A percentile compares a stretch with the other conserved stretches of the same genome.
These are phyloP conservation scores for Saksenaea oblongispora DNA, from an alignment of 371 early-diverging fungal species.

Conservation along the genomic window DNA sequence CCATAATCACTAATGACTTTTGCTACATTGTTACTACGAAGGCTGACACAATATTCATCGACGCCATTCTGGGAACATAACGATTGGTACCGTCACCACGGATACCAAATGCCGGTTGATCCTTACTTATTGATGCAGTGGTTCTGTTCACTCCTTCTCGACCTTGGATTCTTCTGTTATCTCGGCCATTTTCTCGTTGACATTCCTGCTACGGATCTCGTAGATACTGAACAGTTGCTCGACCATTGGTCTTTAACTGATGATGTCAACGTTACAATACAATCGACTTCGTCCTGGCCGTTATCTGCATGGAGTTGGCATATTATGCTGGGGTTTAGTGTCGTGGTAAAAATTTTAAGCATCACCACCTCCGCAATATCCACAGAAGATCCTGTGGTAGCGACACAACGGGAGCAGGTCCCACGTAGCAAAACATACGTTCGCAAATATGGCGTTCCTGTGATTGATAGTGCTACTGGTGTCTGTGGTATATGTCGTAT, in stretches of 20 bases:
- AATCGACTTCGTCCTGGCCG: slow-evolving; percentile 14
- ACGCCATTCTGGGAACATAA: slow-evolving; percentile 44
- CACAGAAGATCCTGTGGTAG: slow-evolving; percentile 58
- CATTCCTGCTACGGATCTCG: neutral
- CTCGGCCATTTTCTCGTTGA: slow-evolving; percentile 33
- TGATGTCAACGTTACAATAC: neutral
- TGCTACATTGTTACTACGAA: neutral
- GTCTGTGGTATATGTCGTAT: slow-evolving; percentile 78
- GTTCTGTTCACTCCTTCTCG: slow-evolving; percentile 40
- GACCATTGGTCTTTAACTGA: neutral
- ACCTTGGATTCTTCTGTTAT: slow-evolving; percentile 43
- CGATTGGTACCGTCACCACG: slow-evolving; percentile 61
- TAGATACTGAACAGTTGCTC: neutral
- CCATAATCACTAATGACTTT: neutral
- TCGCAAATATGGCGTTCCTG: slow-evolving; percentile 67
- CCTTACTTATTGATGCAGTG: slow-evolving; percentile 57
- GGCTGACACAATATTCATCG: neutral
- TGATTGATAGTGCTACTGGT: slow-evolving; percentile 60
- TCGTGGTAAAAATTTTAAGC: slow-evolving; percentile 37
- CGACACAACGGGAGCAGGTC: slow-evolving; percentile 28
- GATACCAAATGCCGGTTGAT: slow-evolving; percentile 64
- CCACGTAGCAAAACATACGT: slow-evolving; percentile 68
- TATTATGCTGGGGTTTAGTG: slow-evolving; percentile 29
- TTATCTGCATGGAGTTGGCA: slow-evolving; percentile 22
- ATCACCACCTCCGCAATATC: slow-evolving; percentile 47